Evolutionary conservation across 192 early-diverging fungal genomes (phyloP).

Genomic region (Mortierella claussenii): DNA sequence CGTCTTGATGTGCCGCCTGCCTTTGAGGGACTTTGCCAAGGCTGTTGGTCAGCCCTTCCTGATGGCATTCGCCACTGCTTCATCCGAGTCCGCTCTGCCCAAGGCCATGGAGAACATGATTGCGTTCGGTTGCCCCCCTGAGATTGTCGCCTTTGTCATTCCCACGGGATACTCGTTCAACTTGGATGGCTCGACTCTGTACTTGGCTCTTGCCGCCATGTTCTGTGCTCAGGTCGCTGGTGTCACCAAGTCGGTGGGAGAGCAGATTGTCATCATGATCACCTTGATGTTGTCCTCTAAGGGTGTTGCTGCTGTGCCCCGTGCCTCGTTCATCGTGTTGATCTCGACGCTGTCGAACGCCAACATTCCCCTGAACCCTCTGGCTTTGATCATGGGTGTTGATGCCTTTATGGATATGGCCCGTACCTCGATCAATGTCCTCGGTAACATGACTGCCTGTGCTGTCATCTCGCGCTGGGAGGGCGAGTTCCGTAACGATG

Average conservation of each 20-base stretch:
- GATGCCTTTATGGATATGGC: constrained; percentile 86
- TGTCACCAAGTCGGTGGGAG: constrained; percentile 58
- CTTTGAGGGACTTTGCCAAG: constrained; percentile 62
- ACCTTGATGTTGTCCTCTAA: constrained; percentile 77
- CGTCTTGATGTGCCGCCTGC: constrained; percentile 63
- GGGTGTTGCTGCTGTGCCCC: constrained; percentile 70
- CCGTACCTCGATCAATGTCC: constrained; percentile 73
- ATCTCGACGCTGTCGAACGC: constrained; percentile 62
- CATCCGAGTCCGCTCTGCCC: constrained; percentile 77
- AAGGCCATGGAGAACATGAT: constrained; percentile 77
- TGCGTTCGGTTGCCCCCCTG: constrained; percentile 70
- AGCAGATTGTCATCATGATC: constrained; percentile 74
- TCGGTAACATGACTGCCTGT: constrained; percentile 77
- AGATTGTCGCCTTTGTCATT: constrained; percentile 74
- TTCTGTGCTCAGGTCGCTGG: constrained; percentile 76
- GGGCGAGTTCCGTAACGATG: constrained; percentile 68
- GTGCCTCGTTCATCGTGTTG: constrained; percentile 71
- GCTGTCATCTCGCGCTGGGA: constrained; percentile 74
- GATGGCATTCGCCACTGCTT: constrained; percentile 80
- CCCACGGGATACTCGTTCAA: constrained; percentile 83
- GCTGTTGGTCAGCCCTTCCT: constrained; percentile 69
- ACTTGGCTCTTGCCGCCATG: constrained; percentile 72
- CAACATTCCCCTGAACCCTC: constrained; percentile 65
- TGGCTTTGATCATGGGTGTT: constrained; percentile 74
- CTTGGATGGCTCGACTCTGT: constrained; percentile 80